Conservation (phyloP, 768 basidiomycete genomes). For the Dendrothele bispora region DNA sequence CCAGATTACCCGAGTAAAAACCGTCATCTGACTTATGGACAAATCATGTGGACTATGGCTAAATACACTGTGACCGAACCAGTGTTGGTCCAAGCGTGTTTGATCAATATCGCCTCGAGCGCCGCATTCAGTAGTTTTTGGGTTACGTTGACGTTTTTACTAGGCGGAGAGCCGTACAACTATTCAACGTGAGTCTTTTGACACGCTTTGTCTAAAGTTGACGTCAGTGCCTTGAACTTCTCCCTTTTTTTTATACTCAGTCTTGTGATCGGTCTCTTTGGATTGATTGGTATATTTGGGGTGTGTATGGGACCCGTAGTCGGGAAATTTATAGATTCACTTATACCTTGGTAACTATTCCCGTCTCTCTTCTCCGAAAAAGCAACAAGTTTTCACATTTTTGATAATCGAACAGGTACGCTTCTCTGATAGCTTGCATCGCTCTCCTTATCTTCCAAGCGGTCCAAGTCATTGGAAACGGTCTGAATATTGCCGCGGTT, state of each 20-base stretch:
- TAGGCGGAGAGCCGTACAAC: constrained; percentile 55
- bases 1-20: constrained; percentile 64
- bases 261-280: constrained; percentile 57
- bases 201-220: not conserved
- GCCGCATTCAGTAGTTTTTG: constrained; percentile 37
- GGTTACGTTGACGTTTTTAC: constrained; percentile 61
- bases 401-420: no score
- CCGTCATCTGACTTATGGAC: constrained; percentile 45
- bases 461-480: constrained; percentile 50
- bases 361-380: no score
- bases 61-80: constrained; percentile 60
- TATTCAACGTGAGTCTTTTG: constrained; percentile 44
- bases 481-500: constrained; percentile 50
- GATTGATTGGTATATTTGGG: constrained; percentile 52
- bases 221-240: constrained; percentile 43
- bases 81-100: constrained; percentile 48
- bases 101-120: constrained; percentile 45
- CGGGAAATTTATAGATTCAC: constrained; percentile 51
- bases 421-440: constrained; percentile 44
- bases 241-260: constrained; percentile 46
- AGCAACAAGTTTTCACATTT: no score
- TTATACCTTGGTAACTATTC: constrained; percentile 66
- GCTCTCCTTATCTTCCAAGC: constrained; percentile 37
- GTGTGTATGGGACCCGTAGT: constrained; percentile 51
- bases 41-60: constrained; percentile 58